Base-by-base conservation (phyloP, 768 basidiomycete genomes). In the Suillus paluster region DNA sequence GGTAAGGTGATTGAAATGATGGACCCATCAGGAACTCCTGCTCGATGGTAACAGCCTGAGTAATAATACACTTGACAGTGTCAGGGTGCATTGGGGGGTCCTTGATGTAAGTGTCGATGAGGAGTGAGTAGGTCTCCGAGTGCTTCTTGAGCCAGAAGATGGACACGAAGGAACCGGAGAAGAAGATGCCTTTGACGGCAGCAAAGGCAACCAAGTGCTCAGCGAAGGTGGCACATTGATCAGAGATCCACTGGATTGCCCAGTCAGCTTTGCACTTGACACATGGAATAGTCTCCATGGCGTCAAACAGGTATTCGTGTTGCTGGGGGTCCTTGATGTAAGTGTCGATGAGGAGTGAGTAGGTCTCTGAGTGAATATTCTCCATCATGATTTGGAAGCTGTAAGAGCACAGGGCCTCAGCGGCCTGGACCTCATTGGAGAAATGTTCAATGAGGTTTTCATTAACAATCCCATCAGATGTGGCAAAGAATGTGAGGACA, bases 371-470 rank as follows among this genome's bases (percentile, higher is more conserved):
- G 76, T 98, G 95, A 41, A 98, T 86, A 74, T 98, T 98, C 70
- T 97, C 95, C 87, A 97, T 97, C 95, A 97, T 97, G 69, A 97
- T 93, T 73, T 98, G 95, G 80, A 96, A 97, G 19, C 95, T 95
- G 70, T 97, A 98, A 78, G 6, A 30, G 30, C 30, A 30, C 30
- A 3, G 30, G 7, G 94, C 95, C 74, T 98, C 95, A 4, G 95
- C 91, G 2, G 82, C 84, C 72, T 97, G 95, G 4, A 98, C 93
- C 73, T 98, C 95, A 60, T 86, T 88, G 9, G 92, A 93, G 76
- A 98, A 97, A 9, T 95, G 91, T 74, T 96, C 94, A 34, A 97
- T 84, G 1, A 98, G 83, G 74, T 98, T 98, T 74, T 97, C 95
- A 76, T 97, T 97, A 67, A 97, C 94, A 63, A 97, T 97, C 30